Percentiles rank a stretch among this genome's conserved stretches.
phyloP scores from a whole-genome alignment of 1,139 yeast genomes.

The Yarrowia galli region DNA sequence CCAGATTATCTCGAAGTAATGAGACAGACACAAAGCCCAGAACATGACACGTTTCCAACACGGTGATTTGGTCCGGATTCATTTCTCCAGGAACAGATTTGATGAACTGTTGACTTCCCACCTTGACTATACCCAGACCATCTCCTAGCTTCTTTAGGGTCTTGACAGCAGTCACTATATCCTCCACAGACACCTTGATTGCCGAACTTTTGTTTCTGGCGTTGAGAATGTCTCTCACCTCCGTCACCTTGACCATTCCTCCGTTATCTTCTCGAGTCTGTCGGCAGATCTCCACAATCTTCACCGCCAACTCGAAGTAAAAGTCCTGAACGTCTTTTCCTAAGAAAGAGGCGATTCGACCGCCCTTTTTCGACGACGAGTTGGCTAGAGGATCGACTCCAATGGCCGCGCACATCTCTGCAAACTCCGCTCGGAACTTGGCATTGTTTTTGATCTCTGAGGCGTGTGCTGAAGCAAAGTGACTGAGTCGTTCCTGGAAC shows the following conservation, averaged over 20 bases:
- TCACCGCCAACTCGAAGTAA: constrained; percentile 70
- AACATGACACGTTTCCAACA: constrained; percentile 76
- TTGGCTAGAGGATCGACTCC: constrained; percentile 83
- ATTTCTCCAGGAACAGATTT: constrained; percentile 62
- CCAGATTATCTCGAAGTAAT: constrained; percentile 70
- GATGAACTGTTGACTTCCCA: constrained; percentile 54
- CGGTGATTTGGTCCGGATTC: constrained; percentile 68
- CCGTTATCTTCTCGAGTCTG: constrained; percentile 77
- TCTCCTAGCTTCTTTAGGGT: constrained; percentile 56
- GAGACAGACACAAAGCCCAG: constrained; percentile 71
- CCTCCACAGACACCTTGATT: constrained; percentile 55
- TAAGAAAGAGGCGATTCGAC: constrained; percentile 52
- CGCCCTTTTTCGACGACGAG: constrained; percentile 51
- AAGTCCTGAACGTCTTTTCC: constrained; percentile 61
- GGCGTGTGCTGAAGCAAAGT: constrained; percentile 60
- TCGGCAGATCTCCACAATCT: constrained; percentile 76
- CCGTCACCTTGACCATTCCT: constrained; percentile 73
- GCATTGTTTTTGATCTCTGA: constrained; percentile 68
- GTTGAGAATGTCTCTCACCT: constrained; percentile 55
- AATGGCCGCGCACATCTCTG: constrained; percentile 74
- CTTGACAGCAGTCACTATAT: constrained; percentile 59
- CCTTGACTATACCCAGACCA: constrained; percentile 56
- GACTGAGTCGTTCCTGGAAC: constrained; percentile 51
- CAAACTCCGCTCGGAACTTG: constrained; percentile 72
- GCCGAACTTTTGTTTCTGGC: constrained; percentile 47